These are phyloP conservation scores for Irpex sp. DNA, from an alignment of 1,284 basidiomycete species.

Conservation along the genomic window DNA sequence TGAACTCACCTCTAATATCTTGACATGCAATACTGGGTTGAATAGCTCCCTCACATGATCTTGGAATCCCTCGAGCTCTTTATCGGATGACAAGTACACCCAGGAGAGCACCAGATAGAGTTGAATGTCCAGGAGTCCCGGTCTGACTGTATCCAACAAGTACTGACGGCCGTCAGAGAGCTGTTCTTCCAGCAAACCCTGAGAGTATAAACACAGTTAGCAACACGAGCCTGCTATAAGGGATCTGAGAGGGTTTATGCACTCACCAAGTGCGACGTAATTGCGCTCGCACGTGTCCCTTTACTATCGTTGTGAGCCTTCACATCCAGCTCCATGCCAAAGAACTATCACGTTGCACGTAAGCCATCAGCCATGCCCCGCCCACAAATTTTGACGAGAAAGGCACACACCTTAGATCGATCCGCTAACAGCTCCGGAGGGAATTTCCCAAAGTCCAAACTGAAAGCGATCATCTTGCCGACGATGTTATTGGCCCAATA, in stretches of 20 bases:
- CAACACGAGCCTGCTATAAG: neutral
- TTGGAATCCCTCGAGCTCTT: neutral
- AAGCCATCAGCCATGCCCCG: no score
- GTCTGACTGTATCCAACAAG: neutral
- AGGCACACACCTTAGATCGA: conserved; percentile 16
- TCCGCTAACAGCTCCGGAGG: neutral
- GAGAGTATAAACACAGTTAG: neutral
- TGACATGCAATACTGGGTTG: neutral
- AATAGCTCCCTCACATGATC: neutral
- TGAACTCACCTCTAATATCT: no score
- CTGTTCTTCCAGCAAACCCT: neutral
- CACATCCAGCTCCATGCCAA: conserved; percentile 31
- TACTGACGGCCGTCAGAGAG: neutral
- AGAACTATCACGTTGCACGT: conserved; percentile 16
- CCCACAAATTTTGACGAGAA: no score
- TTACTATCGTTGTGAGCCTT: conserved; percentile 28
- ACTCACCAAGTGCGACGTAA: conserved; percentile 37
- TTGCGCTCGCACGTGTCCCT: conserved; percentile 27
- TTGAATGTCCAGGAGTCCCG: neutral
- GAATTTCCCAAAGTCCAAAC: neutral
- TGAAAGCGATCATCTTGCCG: neutral
- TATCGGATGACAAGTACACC: neutral
- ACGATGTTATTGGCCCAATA: neutral
- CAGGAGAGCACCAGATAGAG: neutral
- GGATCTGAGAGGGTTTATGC: neutral